These are phyloP conservation scores for Blastomyces percursus DNA, from an alignment of 2,329 filamentous ascomycete genomes.

Conservation along the genomic window DNA sequence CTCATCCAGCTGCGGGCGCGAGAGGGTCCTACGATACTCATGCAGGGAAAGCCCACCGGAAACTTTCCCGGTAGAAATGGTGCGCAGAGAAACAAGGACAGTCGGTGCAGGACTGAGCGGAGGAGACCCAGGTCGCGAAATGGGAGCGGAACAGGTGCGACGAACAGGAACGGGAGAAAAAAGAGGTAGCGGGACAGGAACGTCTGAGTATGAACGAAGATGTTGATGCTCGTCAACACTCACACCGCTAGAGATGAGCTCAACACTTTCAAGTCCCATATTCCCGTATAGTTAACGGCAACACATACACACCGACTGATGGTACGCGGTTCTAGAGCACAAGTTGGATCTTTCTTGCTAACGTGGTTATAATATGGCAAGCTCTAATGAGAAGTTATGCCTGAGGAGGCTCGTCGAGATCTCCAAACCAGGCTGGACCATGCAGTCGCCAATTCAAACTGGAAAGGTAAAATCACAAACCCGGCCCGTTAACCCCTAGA, in stretches of 20 bases:
- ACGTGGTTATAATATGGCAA: not conserved
- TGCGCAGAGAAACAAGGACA: slow-evolving; percentile 13
- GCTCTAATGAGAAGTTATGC: too few relatives aligned
- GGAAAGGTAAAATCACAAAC: not conserved
- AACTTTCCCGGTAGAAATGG: slow-evolving; percentile 1
- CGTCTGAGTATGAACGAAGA: not conserved
- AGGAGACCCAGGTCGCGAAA: slow-evolving; percentile 7
- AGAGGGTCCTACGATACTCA: slow-evolving; percentile 15
- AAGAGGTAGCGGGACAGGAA: slow-evolving; percentile 6
- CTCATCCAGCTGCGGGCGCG: slow-evolving; percentile 6
- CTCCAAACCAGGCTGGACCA: not conserved
- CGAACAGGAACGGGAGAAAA: slow-evolving; percentile 5
- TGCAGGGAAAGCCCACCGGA: slow-evolving; percentile 13
- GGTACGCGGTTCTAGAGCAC: not conserved
- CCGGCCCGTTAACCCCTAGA: not conserved
- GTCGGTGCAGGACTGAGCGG: slow-evolving; percentile 12
- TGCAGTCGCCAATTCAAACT: not conserved
- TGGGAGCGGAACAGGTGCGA: slow-evolving; percentile 3
- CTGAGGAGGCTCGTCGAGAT: not conserved
- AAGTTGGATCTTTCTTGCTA: not conserved
- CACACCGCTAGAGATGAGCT: not conserved
- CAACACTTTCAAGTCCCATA: not conserved
- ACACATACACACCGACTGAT: not conserved
- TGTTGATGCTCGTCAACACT: not conserved
- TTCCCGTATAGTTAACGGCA: not conserved